A percentile compares a stretch with the other conserved stretches of the same genome.
These are phyloP conservation scores for Amaranthus hypochondriacus DNA, from an alignment of 148 eudicot genomes.

Conservation along the genomic window DNA sequence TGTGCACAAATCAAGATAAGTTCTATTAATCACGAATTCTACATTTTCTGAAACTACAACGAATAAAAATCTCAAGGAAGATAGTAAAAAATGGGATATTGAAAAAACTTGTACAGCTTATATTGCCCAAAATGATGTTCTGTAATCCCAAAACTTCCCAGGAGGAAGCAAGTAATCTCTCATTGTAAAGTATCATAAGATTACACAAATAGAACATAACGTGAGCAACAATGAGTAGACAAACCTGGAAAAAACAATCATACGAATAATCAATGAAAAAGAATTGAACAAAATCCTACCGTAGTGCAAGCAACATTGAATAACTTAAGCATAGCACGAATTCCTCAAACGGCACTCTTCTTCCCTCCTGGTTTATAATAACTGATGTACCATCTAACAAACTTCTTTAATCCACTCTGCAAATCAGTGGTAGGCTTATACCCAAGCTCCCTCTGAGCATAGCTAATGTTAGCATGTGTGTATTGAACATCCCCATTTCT, in stretches of 20 bases:
- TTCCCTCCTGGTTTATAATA: constrained; percentile 52
- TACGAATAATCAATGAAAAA: constrained; percentile 56
- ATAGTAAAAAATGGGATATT: constrained; percentile 22
- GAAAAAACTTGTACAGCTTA: constrained; percentile 38
- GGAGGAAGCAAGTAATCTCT: constrained; percentile 24
- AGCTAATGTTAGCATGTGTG: constrained; percentile 77
- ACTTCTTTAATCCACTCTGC: constrained; percentile 74
- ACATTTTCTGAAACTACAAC: constrained; percentile 57
- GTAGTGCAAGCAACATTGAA: constrained; percentile 16
- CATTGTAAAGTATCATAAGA: constrained; percentile 38
- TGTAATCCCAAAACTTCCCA: constrained; percentile 35
- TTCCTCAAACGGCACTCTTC: constrained; percentile 49
- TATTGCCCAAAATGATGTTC: constrained; percentile 29
- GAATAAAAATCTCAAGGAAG: constrained; percentile 39
- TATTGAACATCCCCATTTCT: constrained; percentile 77
- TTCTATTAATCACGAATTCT: constrained; percentile 49
- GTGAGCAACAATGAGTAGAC: constrained; percentile 24
- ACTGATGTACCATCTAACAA: constrained; percentile 67
- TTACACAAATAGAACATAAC: constrained; percentile 40
- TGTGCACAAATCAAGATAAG: constrained; percentile 37
- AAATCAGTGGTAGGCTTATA: constrained; percentile 70
- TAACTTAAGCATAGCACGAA: constrained; percentile 8
- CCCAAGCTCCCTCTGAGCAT: constrained; percentile 65
- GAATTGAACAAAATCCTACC: constrained; percentile 40
- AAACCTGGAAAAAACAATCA: constrained; percentile 39